These are phyloP conservation scores for Tulasnella sp. DNA, from an alignment of 768 basidiomycete genomes.

Conservation along the genomic window DNA sequence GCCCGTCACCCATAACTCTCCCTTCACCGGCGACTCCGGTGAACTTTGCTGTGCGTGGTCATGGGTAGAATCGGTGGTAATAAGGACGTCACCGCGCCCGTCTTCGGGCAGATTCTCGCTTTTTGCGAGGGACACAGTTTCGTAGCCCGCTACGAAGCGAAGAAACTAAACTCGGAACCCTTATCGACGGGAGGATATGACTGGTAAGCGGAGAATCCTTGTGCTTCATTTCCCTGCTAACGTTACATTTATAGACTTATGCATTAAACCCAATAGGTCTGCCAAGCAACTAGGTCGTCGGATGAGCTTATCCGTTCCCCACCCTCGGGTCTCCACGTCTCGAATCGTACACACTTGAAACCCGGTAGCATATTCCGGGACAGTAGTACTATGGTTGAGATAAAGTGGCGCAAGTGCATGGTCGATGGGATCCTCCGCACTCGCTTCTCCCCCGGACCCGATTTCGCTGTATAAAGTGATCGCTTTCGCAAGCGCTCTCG, in stretches of 20 bases:
- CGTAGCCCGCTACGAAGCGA: background rate
- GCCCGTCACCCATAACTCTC: background rate
- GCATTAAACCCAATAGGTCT: background rate
- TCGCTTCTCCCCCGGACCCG: background rate
- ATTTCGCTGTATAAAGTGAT: background rate
- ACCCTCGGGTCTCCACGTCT: background rate
- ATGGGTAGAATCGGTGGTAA: background rate
- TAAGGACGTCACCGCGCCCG: background rate
- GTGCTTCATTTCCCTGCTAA: background rate
- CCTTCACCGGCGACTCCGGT: background rate
- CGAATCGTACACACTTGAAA: background rate
- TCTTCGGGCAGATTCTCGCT: background rate
- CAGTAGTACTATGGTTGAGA: background rate
- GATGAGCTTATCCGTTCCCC: background rate
- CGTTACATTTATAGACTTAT: background rate
- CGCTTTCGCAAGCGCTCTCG: background rate
- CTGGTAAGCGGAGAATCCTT: too few relatives aligned
- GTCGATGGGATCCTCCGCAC: background rate
- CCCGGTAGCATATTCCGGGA: background rate
- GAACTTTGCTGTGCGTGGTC: background rate
- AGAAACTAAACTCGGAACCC: background rate
- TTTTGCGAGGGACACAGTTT: background rate
- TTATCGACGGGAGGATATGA: too few relatives aligned
- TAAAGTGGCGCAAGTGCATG: background rate
- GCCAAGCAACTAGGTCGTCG: background rate